Evolutionary conservation across 306 rosid species (phyloP).

Genomic region (Cyclanthera cordifolia): DNA sequence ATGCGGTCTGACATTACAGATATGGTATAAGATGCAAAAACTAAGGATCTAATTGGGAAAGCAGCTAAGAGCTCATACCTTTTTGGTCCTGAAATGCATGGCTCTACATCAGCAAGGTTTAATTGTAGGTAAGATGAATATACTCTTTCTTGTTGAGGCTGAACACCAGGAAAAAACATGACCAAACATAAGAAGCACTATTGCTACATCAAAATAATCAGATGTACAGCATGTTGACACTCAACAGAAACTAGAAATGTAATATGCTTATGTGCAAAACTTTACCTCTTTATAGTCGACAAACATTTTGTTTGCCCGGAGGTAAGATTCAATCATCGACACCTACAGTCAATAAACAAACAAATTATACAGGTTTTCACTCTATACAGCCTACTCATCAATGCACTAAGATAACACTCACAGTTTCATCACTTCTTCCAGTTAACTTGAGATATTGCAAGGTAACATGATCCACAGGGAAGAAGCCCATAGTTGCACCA

Average conservation of each 20-base stretch:
- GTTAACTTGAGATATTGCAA: background rate
- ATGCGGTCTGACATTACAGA: conserved; percentile 50
- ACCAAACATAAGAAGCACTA: conserved; percentile 7
- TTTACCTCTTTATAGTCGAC: conserved; percentile 87
- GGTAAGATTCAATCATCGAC: conserved; percentile 85
- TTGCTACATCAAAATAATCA: background rate
- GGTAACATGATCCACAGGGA: background rate
- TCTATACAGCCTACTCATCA: background rate
- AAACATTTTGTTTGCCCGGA: conserved; percentile 78
- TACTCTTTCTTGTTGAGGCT: conserved; percentile 83
- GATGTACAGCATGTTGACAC: background rate
- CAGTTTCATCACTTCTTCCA: conserved; percentile 70
- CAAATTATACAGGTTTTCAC: conserved; percentile 6
- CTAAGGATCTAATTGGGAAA: too few relatives aligned
- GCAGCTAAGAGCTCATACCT: conserved; percentile 33
- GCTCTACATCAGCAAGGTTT: conserved; percentile 66
- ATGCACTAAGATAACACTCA: conserved; percentile 25
- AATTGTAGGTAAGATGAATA: conserved; percentile 86
- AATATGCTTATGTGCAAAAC: background rate
- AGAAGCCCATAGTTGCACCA: conserved; percentile 84
- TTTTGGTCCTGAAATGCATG: conserved; percentile 94
- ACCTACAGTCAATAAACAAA: conserved; percentile 41
- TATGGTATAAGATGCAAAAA: background rate
- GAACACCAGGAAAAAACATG: conserved; percentile 16
- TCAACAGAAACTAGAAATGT: background rate